Base-by-base conservation (phyloP, 2,329 filamentous ascomycete species). In the Neonectria coccinea region DNA sequence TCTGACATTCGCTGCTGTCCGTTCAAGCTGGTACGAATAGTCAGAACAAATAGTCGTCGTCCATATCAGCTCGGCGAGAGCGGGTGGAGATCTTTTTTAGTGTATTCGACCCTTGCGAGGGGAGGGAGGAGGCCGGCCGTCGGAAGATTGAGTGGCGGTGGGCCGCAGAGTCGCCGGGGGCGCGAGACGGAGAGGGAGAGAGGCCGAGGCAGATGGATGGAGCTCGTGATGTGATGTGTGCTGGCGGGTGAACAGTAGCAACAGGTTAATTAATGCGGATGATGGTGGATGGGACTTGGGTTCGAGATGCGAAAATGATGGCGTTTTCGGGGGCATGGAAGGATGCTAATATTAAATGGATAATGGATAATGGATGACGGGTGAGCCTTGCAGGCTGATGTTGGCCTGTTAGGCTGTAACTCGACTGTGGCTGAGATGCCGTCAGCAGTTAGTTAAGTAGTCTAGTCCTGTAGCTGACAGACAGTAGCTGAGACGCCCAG, bases 111-210 rank as follows among this genome's bases (percentile, higher is more conserved):
- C 39, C 39, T 42, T 42, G 39, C 39, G n/a, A 42, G 39, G 36
- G 5, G 16, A 41, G n/a, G 39, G n/a, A 42, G 39, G n/a, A 42
- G 39, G n/a, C 39, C 33, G 55, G 31, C 18, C 29, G 20, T 50
- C 44, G 33, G 33, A 41, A 58, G 47, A 47, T 41, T 58, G 56
- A 58, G 56, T 58, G 56, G 56, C 56, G 45, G 56, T 58, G 56
- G 56, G 56, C 56, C 44, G 44, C 44, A 22, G 11, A 48, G 44
- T 27, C 44, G 44, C 25, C 44, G 11, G 44, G 36, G 44, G 12
- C 33, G 20, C 11, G n/a, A 10, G 11, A 16, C 39, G 39, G 25
- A 25, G 25, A 25, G 25, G 25, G 25, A 25, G 25, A 42, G 39
- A 42, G 16, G 36, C 36, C 52, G 25, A 55, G 39, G 22, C 16